These are phyloP conservation scores for Aspergillus sparsus DNA, from an alignment of 495 filamentous ascomycete genomes.

Conservation along the genomic window DNA sequence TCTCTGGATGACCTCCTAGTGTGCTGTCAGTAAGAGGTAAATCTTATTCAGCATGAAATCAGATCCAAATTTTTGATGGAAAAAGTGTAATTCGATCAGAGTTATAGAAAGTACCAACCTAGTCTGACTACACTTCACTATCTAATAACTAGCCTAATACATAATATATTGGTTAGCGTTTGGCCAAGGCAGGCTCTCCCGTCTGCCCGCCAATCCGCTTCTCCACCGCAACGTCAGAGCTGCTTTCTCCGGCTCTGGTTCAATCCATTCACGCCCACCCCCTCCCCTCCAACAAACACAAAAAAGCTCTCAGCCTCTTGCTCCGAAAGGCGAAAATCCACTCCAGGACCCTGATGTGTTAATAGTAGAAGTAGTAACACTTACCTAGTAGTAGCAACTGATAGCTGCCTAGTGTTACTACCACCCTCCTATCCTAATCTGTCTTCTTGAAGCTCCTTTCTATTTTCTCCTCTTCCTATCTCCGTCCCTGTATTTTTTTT, in stretches of 20 bases:
- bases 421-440: neutral
- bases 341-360: slow-evolving; percentile 1
- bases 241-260: slow-evolving; percentile 3
- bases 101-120: no score
- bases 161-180: neutral
- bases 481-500: slow-evolving; percentile 9
- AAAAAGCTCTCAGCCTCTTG: slow-evolving; percentile 4
- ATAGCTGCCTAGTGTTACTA: slow-evolving; percentile 6
- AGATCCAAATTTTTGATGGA: no score
- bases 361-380: no score
- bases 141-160: no score
- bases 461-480: slow-evolving; percentile 5
- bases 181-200: neutral
- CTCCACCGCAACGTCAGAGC: slow-evolving; percentile 31
- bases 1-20: no score
- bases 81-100: no score
- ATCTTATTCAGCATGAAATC: no score
- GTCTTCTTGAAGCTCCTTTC: slow-evolving; percentile 10
- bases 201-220: slow-evolving; percentile 13
- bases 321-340: neutral
- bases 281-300: slow-evolving; percentile 10
- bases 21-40: no score
- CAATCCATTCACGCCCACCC: neutral
- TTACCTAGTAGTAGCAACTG: neutral
- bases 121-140: no score